A percentile compares a stretch with the other conserved stretches of the same genome.
Evolutionary conservation across 169 alveolate species (phyloP).

Genomic region (Plasmodium fragile): DNA sequence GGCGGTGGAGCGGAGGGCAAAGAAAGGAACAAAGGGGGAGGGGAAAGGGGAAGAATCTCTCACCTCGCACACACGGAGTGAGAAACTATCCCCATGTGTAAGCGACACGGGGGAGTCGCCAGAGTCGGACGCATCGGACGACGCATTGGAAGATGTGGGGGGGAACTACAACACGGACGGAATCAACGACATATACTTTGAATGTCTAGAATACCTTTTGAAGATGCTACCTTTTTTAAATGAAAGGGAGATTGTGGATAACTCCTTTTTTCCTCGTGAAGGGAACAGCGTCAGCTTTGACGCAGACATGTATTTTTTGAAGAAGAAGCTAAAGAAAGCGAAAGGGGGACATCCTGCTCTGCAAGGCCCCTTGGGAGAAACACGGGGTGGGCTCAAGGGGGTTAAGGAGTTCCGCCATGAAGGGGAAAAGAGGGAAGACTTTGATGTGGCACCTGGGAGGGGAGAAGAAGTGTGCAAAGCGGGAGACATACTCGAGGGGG

Average conservation of each 20-base stretch:
- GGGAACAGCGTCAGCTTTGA: constrained; percentile 51
- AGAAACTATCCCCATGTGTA: neutral
- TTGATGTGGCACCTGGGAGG: neutral
- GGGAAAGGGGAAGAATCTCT: neutral
- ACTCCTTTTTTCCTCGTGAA: constrained; percentile 6
- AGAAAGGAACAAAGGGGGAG: neutral
- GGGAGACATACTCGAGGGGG: neutral
- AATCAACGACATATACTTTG: constrained; percentile 27
- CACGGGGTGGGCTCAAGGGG: neutral
- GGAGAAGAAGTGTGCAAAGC: neutral
- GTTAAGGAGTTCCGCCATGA: neutral
- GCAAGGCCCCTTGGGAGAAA: neutral
- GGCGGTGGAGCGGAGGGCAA: neutral
- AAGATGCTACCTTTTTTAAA: constrained; percentile 41
- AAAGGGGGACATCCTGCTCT: neutral
- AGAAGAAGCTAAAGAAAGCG: constrained; percentile 56
- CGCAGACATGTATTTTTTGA: constrained; percentile 71
- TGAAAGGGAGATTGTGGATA: constrained; percentile 4
- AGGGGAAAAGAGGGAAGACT: neutral
- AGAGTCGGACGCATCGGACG: neutral
- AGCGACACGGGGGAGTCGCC: neutral
- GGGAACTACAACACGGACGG: neutral
- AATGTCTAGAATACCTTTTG: constrained; percentile 34
- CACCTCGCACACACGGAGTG: neutral
- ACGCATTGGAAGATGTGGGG: neutral